Base-by-base conservation (phyloP, 805 yeast genomes). In the Wickerhamiella australiensis region DNA sequence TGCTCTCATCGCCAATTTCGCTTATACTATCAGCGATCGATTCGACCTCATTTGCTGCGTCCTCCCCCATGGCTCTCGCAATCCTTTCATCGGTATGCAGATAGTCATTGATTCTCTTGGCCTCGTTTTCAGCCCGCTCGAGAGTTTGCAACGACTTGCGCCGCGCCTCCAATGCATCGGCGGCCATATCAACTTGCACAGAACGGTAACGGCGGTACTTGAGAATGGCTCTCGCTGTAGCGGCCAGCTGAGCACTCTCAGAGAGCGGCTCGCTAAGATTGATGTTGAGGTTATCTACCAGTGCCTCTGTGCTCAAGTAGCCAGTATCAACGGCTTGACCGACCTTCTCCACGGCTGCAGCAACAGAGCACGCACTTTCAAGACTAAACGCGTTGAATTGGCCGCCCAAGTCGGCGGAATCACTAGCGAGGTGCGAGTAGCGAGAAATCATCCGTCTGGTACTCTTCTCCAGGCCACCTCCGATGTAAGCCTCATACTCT, bases 251-350 rank as follows among this genome's bases (percentile, higher is more conserved):
- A 1, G 78, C 85, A n/a, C 78, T 75, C 59, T 81, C 86, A 1
- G 80, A 80, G 43, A 80, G 64, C 2, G 85, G 85, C 59, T 80
- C 86, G 6, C 77, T 72, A 57, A 79, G 80, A 49, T 77, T 76
- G 1, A 77, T 72, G 47, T 76, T 77, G 46, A 81, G 63, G 33
- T 74, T 74, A 11, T 70, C 64, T 3, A 78, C 74, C 9, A 81
- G 68, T 1, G 73, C 61, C 57, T 78, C 68, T 54, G 78, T 67
- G n/a, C 78, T 61, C 53, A 77, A 61, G 59, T 70, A 72, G 42
- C 69, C 51, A 66, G 74, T 75, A 63, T 92, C 97, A 54, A 85
- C 79, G 1, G 87, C 82, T 59, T 84, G 87, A 1, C 97, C 96
- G 25, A 86, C 76, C 54, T 79, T 78, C 61, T 92, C 97, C 53